Base-by-base conservation (phyloP, 768 basidiomycete species). In the Boletus sp. region DNA sequence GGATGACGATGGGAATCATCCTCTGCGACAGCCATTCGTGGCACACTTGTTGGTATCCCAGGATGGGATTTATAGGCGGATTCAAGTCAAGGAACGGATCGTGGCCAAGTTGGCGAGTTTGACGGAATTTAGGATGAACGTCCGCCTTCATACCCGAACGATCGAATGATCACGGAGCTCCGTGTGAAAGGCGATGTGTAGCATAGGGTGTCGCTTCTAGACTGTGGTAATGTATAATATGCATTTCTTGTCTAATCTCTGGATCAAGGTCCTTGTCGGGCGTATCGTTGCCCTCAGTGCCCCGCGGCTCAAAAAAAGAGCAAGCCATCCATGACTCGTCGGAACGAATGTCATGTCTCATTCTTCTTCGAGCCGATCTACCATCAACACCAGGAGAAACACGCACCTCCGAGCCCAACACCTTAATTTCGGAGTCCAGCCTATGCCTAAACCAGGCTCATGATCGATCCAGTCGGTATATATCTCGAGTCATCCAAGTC, bases 331-430 rank as follows among this genome's bases (percentile, higher is more conserved):
- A 24, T 24, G 24, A 24, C 24, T 24, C 24, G 24, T 24, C 24
- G 24, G 24, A 24, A 24, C 24, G 24, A 24, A 24, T 24, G 24
- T 24, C 24, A 24, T 24, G 24, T 24, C 24, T 24, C 24, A 24
- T 24, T 24, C 24, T 24, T 24, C 24, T 24, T 3, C 24, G 24
- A 24, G 24, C 24, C 24, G 24, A 24, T 3, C 24, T 3, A 24
- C 24, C 24, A 84, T 7, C 10, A 36, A 5, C 2, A 29, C 11
- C 10, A 17, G 14, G 7, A n/a, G 11, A 47, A 33, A 10, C 28
- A 24, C 86, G 64, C 59, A 90, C 90, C 76, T 89, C 80, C 72
- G n/a, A n/a, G n/a, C n/a, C n/a, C n/a, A 97, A 75, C 15, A 96
- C 87, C 71, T 92, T 91, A n/a, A n/a, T n/a, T n/a, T n/a, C n/a